Percentiles rank a stretch among this genome's conserved stretches.
Conservation (phyloP, 164 flowering plant species). For the Vitis labrusca region DNA sequence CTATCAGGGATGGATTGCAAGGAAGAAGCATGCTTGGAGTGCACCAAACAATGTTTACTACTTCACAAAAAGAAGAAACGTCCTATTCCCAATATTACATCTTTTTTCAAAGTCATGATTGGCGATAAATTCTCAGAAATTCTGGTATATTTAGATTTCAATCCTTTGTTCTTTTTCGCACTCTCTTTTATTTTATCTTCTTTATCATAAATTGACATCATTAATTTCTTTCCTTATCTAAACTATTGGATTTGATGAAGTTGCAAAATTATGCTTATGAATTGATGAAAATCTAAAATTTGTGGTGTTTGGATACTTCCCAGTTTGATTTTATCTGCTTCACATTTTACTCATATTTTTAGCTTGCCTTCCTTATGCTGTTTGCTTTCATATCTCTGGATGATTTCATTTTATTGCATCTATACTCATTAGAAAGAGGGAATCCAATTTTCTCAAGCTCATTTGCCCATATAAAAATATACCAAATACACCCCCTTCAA, state of each 20-base stretch:
- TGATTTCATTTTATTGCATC: neutral
- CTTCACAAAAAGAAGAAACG: conserved; percentile 14
- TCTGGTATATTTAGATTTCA: conserved; percentile 16
- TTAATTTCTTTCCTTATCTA: too few relatives aligned
- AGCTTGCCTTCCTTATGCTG: neutral
- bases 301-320: too few relatives aligned
- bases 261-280: too few relatives aligned
- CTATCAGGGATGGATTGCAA: conserved; percentile 3
- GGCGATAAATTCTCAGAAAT: conserved; percentile 19
- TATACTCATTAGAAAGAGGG: too few relatives aligned
- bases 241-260: too few relatives aligned
- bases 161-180: neutral
- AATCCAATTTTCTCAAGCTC: too few relatives aligned
- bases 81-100: conserved; percentile 5
- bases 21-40: conserved; percentile 23
- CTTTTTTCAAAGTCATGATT: conserved; percentile 37
- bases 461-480: too few relatives aligned
- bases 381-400: neutral
- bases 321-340: too few relatives aligned
- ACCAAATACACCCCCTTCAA: too few relatives aligned
- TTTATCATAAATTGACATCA: neutral
- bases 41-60: conserved; percentile 18
- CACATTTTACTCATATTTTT: neutral
- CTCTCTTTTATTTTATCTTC: neutral
- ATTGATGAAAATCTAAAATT: too few relatives aligned